Evolutionary conservation across 495 filamentous ascomycete genomes (phyloP), one percentile per base, ranked within the genome.

Genomic region (Podospora pseudopauciseta): DNA sequence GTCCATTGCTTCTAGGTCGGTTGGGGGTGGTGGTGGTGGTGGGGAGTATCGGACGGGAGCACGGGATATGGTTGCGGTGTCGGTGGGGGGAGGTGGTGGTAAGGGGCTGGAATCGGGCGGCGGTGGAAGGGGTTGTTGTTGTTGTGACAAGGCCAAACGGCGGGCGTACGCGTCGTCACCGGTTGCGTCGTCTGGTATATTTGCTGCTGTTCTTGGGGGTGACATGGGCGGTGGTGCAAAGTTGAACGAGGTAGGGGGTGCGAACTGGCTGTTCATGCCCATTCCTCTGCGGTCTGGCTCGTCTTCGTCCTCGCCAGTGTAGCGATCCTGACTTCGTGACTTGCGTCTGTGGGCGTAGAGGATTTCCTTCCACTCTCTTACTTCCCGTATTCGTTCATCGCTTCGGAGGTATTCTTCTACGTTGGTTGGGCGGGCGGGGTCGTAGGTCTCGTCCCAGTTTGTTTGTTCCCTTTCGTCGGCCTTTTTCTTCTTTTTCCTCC

Each of bases 391-490:
- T 70, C 90, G 89, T 76, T 97, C 94, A 34, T 96, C 93, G 69
- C 92, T 94, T 53, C 89, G 82, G 60, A 91, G 86, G 74, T 96
- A 97, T 76, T 96, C 91, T 60, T 93, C 89, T 67, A 94, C 93
- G 65, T 87, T 92, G 55, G 93, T 97, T 1, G 94, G 94, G 23
- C 90, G 80, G 2, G 90, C 84, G 0, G 92, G 91, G 72, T 97
- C 94, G 73, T 97, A 98, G 58, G 94, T 88, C 75, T 96, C 94
- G 74, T 97, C 92, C 94, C 94, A 97, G 74, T 97, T 89, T 56
- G 91, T 91, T 63, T 87, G 81, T 53, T 83, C 72, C 56, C 80
- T 85, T 6, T 84, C 77, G 54, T 86, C 82, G 27, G 91, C 88
- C 53, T 83, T 81, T 71, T 88, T 87, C 83, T 94, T 95, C 83